Evolutionary conservation across 345 rosid genomes (phyloP).

Genomic region (Cardamine chenopodiifolia): DNA sequence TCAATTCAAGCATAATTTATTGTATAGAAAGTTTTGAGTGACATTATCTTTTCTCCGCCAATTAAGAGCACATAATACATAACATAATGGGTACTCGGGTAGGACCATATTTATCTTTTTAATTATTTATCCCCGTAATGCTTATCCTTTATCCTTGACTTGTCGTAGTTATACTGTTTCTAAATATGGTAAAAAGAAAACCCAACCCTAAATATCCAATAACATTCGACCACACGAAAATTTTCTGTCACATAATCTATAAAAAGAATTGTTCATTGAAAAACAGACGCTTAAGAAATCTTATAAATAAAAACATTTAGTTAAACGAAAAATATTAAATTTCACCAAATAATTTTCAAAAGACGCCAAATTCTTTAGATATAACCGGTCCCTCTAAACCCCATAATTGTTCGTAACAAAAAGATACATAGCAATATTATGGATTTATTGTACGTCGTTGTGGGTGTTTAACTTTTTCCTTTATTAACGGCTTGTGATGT

Average conservation of each 20-base stretch:
- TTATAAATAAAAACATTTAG: too few species aligned
- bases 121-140: neutral
- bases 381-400: neutral
- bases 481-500: neutral
- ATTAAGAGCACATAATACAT: neutral
- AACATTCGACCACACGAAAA: too few species aligned
- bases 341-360: neutral
- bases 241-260: neutral
- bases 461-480: neutral
- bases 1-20: neutral
- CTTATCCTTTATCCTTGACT: slow-evolving; percentile 15
- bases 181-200: neutral
- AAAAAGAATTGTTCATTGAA: neutral
- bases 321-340: too few species aligned
- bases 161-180: neutral
- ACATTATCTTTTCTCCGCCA: neutral
- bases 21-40: neutral
- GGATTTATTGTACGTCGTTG: neutral
- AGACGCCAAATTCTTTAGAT: neutral
- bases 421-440: neutral
- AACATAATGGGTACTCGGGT: neutral
- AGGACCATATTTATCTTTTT: slow-evolving; percentile 17
- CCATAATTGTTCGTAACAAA: neutral
- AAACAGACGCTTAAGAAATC: neutral
- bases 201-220: neutral